Conservation (phyloP, 768 basidiomycete species). For the Cyclocybe aegerita region DNA sequence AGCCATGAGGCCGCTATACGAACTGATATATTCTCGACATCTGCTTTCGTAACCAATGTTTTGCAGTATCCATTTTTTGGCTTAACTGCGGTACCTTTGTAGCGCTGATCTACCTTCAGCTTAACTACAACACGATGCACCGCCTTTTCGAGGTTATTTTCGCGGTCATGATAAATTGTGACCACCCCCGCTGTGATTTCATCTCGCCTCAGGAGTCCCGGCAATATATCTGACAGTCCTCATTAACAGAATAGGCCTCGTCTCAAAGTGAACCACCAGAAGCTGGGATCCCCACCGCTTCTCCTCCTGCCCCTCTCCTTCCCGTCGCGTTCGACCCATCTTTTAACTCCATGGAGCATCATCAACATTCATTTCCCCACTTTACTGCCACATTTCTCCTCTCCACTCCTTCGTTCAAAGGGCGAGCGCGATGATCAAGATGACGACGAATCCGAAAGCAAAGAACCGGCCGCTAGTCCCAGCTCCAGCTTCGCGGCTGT, state of each 20-base stretch:
- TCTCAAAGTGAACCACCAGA: slow-evolving; percentile 36
- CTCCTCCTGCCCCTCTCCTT: slow-evolving; percentile 74
- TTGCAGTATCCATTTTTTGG: no score
- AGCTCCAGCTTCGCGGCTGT: neutral
- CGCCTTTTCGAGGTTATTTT: no score
- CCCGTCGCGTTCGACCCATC: slow-evolving; percentile 50
- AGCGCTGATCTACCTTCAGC: no score
- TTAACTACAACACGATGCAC: no score
- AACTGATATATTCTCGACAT: no score
- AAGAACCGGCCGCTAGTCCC: slow-evolving; percentile 8
- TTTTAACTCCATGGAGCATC: slow-evolving; percentile 71
- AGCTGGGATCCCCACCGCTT: slow-evolving; percentile 43
- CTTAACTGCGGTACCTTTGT: no score
- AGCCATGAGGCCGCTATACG: no score
- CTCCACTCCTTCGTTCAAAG: slow-evolving; percentile 23
- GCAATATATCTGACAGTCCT: slow-evolving; percentile 6
- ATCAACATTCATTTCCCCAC: slow-evolving; percentile 59
- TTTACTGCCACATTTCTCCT: slow-evolving; percentile 62
- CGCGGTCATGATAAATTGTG: no score
- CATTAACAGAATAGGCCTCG: slow-evolving; percentile 50
- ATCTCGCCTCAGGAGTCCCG: neutral
- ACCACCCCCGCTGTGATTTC: neutral
- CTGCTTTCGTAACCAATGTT: no score
- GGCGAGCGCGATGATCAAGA: slow-evolving; percentile 9
- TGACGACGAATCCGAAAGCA: neutral